Conservation (phyloP, 495 filamentous ascomycete species). For the Daldinia caldariorum region DNA sequence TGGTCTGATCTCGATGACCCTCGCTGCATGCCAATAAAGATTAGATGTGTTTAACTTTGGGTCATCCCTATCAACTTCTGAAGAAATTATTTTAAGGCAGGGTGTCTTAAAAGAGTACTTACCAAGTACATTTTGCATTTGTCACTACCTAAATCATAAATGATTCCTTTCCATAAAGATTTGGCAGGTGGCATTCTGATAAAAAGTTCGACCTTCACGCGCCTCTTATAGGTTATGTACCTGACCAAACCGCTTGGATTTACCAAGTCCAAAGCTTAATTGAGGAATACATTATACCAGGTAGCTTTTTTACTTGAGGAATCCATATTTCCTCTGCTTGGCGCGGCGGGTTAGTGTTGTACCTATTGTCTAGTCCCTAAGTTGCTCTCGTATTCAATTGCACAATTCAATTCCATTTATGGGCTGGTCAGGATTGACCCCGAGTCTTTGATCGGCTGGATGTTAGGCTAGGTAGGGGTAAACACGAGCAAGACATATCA, state of each 20-base stretch:
- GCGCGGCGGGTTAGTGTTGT: constrained; percentile 17
- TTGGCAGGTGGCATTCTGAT: constrained; percentile 24
- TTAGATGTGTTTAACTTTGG: constrained; percentile 30
- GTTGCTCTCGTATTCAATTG: constrained; percentile 34
- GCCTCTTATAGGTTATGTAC: neutral
- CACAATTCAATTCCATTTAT: constrained; percentile 35
- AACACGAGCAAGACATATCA: constrained; percentile 31
- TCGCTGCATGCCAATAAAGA: constrained; percentile 13
- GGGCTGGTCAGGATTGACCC: constrained; percentile 16
- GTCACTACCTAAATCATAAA: too few relatives aligned
- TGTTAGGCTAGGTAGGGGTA: neutral
- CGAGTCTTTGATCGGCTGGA: constrained; percentile 26
- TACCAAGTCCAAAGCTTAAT: neutral
- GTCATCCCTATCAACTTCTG: constrained; percentile 17
- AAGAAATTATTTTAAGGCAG: constrained; percentile 17
- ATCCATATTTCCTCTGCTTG: constrained; percentile 4
- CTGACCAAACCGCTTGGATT: constrained; percentile 7
- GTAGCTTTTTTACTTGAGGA: too few relatives aligned
- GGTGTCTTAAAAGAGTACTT: constrained; percentile 14
- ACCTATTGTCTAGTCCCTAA: constrained; percentile 19
- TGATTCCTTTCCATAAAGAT: constrained; percentile 3
- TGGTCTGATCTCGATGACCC: constrained; percentile 18
- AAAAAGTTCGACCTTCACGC: neutral
- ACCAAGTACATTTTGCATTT: constrained; percentile 6
- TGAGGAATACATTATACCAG: neutral